phyloP scores from a whole-genome alignment of 1,284 basidiomycete species.

The Tetrapyrgos nigripes region DNA sequence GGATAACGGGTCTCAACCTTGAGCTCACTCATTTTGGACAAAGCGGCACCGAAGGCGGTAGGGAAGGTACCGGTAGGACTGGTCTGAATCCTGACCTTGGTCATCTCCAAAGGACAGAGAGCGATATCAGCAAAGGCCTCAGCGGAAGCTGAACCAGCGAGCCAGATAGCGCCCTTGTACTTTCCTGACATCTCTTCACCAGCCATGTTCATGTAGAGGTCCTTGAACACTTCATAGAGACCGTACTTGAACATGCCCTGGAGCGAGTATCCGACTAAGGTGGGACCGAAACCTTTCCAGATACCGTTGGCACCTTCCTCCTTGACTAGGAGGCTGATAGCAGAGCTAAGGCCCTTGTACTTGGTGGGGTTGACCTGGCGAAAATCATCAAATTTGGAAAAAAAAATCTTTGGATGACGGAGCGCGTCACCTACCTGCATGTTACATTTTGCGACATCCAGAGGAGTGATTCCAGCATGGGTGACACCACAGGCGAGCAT shows the following conservation, averaged over 20 bases:
- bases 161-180: constrained; percentile 95
- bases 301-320: constrained; percentile 88
- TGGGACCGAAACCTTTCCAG: constrained; percentile 94
- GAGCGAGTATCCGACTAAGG: constrained; percentile 91
- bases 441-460: constrained; percentile 97
- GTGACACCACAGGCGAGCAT: constrained; percentile 92
- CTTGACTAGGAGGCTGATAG: constrained; percentile 78
- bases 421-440: constrained; percentile 83
- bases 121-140: constrained; percentile 96
- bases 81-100: constrained; percentile 87
- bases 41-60: constrained; percentile 70
- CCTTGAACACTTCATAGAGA: constrained; percentile 97
- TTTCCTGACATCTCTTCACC: constrained; percentile 85
- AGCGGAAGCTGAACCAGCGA: constrained; percentile 91
- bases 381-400: constrained; percentile 17
- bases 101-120: constrained; percentile 84
- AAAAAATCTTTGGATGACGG: constrained; percentile 4
- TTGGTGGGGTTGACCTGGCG: constrained; percentile 77
- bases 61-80: constrained; percentile 78
- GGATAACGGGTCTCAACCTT: constrained; percentile 77
- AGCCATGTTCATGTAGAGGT: constrained; percentile 84
- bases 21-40: constrained; percentile 67
- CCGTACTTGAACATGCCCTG: constrained; percentile 98
- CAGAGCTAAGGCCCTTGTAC: constrained; percentile 78
- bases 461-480: constrained; percentile 92